A percentile compares a stretch with the other conserved stretches of the same genome.
phyloP scores from a whole-genome alignment of 129 eudicot genomes.

The Logfia minima region DNA sequence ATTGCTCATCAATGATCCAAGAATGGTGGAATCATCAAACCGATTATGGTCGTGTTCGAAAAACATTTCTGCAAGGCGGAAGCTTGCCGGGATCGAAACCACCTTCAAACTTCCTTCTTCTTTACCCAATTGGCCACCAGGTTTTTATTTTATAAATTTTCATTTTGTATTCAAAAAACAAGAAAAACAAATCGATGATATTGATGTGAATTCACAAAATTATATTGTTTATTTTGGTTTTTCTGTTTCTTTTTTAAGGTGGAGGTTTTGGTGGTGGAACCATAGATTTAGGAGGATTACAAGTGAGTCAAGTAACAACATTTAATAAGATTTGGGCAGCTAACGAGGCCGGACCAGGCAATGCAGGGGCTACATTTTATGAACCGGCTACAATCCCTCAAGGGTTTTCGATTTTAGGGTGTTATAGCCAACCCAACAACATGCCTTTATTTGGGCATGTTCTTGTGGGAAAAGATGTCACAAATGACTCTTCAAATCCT shows the following conservation, averaged over 20 bases:
- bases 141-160: conserved; percentile 17
- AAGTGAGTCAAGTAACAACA: conserved; percentile 46
- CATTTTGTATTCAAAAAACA: neutral
- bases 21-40: conserved; percentile 22
- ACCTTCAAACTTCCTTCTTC: conserved; percentile 54
- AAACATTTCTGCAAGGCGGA: conserved; percentile 10
- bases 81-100: conserved; percentile 38
- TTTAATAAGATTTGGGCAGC: conserved; percentile 63
- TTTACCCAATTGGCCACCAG: conserved; percentile 55
- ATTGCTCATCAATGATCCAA: conserved; percentile 15
- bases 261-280: conserved; percentile 55
- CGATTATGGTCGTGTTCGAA: neutral
- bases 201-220: neutral
- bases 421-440: conserved; percentile 56
- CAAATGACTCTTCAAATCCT: conserved; percentile 29
- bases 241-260: conserved; percentile 20
- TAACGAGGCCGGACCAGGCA: conserved; percentile 54
- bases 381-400: conserved; percentile 46
- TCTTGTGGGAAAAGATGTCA: conserved; percentile 50
- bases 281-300: conserved; percentile 69
- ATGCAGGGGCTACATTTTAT: conserved; percentile 34
- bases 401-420: conserved; percentile 49
- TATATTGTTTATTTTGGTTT: neutral
- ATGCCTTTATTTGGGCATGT: conserved; percentile 47
- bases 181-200: neutral